Percentiles rank a stretch among this genome's conserved stretches.
These are phyloP conservation scores for Leishmania amazonensis DNA, from an alignment of 208 protist genomes.

Conservation along the genomic window DNA sequence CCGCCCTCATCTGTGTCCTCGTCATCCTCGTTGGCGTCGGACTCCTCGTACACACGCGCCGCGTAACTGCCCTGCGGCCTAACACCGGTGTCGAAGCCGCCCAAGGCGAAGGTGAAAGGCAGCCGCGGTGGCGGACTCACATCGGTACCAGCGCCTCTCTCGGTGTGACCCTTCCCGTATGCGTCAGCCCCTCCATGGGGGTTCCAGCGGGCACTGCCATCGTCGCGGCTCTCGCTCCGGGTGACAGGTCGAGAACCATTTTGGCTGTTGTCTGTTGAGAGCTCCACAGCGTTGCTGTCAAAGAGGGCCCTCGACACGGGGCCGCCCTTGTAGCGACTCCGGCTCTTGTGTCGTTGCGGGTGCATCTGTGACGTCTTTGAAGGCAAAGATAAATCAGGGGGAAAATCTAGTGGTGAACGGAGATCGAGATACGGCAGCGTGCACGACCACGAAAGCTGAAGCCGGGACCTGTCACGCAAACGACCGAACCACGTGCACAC, in stretches of 20 bases:
- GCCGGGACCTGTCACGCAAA: not conserved
- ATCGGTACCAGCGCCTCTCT: not conserved
- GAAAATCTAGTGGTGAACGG: not conserved
- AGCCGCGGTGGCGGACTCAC: conserved; percentile 19
- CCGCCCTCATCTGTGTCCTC: not conserved
- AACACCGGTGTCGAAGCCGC: not conserved
- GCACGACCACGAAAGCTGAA: not conserved
- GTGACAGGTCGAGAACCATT: conserved; percentile 2
- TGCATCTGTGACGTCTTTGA: not conserved
- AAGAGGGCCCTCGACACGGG: not conserved
- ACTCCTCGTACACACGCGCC: conserved; percentile 6
- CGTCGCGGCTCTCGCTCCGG: conserved; percentile 9
- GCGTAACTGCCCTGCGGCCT: not conserved
- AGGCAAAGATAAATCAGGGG: not conserved
- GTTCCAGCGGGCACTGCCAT: not conserved
- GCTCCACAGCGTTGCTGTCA: not conserved
- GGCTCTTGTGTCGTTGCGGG: conserved; percentile 7
- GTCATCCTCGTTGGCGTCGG: not conserved
- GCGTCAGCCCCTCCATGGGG: not conserved
- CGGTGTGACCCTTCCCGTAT: not conserved
- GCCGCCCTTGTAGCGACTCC: not conserved
- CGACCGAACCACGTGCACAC: not conserved
- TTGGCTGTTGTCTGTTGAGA: conserved; percentile 22
- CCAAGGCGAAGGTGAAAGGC: not conserved
- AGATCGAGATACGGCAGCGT: not conserved